Conservation (phyloP, 179 eudicot species). For the Gypsophila paniculata region DNA sequence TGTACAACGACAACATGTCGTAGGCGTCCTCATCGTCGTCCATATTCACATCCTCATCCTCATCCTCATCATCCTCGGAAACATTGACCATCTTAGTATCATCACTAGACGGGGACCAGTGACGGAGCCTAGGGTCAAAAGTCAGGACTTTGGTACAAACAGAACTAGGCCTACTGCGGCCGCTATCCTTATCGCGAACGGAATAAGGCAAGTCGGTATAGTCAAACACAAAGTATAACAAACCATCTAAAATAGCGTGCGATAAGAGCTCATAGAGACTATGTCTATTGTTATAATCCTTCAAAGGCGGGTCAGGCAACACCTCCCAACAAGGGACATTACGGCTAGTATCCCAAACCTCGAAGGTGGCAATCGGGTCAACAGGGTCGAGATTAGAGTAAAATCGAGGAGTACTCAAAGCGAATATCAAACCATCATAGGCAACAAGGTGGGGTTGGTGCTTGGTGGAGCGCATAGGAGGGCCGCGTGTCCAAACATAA, state of each 20-base stretch:
- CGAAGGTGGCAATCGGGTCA: background rate
- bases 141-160: background rate
- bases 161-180: background rate
- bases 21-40: background rate
- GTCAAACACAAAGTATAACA: background rate
- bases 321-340: background rate
- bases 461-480: conserved; percentile 1
- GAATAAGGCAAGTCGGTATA: background rate
- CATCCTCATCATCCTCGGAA: background rate
- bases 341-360: background rate
- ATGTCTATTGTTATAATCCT: background rate
- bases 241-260: background rate
- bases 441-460: background rate
- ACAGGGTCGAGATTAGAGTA: background rate
- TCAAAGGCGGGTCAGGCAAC: conserved; percentile 5
- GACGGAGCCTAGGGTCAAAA: background rate
- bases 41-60: background rate
- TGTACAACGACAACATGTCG: background rate
- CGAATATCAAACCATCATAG: background rate
- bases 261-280: background rate
- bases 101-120: background rate
- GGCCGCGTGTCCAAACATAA: background rate
- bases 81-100: background rate
- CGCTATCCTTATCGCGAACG: background rate
- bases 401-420: background rate